Base-by-base conservation (phyloP, 768 basidiomycete species). In the Cystobasidium tubakii region DNA sequence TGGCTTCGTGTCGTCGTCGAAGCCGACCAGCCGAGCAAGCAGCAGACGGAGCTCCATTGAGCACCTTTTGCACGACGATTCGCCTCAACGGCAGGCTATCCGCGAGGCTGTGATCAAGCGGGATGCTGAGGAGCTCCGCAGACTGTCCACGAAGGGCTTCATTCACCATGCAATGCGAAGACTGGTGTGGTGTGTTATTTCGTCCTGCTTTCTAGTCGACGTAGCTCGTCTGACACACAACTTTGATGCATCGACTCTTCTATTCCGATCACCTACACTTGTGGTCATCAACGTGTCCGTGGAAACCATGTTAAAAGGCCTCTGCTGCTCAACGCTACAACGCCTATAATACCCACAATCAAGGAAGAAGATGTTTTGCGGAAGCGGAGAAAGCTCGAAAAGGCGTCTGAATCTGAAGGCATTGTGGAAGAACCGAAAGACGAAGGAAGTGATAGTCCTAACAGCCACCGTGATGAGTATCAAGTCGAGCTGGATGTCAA, bases 401-500 rank as follows among this genome's bases (percentile, higher is more conserved):
- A 34, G 44, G 46, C 46, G 7, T 50, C 46, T 17, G 46, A 50
- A 50, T 50, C 46, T 3, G 46, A 17, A 17, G 12, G 3, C 21
- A 15, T n/a, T 9, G 46, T 12, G 63, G 19, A 66, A 43, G 33
- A 39, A 33, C 1, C 29, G 65, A 19, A 31, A 65, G 17, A 42
- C 23, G 9, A 29, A 25, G 23, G 53, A 17, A 65, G 63, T 33
- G 63, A 46, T 15, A 46, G 34, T 25, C 50, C 69, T 21, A 29
- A 44, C 10, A 27, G 17, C 4, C 75, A 73, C n/a, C 62, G 72
- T n/a, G 82, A 84, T 66, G 83, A 83, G 46, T 75, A 76, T 19
- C 83, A 84, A 75, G 82, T 84, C 27, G 23, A 54, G 42, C 78
- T 83, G 21, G 83, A 84, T 72, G 82, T 83, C 31, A 79, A 79